Evolutionary conservation across 106 monocot species (phyloP).

Genomic region (Dendrobium catenatum): DNA sequence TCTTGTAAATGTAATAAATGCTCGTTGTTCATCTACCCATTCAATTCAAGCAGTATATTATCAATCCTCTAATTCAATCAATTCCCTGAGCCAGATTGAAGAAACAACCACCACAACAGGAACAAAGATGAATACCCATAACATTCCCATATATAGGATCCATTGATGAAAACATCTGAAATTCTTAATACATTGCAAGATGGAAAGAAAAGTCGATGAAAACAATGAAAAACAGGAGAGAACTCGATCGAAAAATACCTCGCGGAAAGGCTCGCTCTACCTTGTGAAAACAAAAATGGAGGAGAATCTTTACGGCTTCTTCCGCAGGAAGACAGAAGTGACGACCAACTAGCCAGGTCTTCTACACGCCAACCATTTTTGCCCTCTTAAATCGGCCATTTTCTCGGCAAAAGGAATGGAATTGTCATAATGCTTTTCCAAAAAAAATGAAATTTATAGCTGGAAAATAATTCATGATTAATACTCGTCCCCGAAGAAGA

Average conservation of each 20-base stretch:
- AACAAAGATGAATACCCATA: neutral
- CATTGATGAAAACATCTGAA: neutral
- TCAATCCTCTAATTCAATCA: neutral
- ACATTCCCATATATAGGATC: neutral
- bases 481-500: constrained; percentile 1
- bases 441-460: neutral
- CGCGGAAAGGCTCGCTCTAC: neutral
- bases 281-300: neutral
- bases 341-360: neutral
- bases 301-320: neutral
- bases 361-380: neutral
- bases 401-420: neutral
- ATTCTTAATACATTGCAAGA: neutral
- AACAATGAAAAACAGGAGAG: neutral
- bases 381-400: neutral
- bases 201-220: neutral
- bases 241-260: neutral
- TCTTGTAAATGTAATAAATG: neutral
- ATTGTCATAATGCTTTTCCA: neutral
- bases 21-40: neutral
- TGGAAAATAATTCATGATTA: constrained; percentile 1
- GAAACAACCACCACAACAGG: neutral
- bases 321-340: neutral
- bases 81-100: neutral
- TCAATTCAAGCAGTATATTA: neutral